phyloP scores from a whole-genome alignment of 2,329 filamentous ascomycete genomes.

The Neopestalotiopsis clavispora region DNA sequence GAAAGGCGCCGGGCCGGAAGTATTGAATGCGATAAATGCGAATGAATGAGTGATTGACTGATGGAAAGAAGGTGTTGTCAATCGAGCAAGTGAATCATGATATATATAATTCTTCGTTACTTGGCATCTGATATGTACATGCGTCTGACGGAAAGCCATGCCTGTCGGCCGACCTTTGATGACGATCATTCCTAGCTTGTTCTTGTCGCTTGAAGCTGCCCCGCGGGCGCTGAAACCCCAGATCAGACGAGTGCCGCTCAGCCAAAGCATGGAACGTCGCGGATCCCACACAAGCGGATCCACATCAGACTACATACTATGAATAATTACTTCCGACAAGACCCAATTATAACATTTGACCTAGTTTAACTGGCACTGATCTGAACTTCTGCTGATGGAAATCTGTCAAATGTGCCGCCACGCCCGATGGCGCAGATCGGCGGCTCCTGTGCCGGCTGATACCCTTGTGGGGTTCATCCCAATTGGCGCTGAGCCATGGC shows the following conservation, averaged over 20 bases:
- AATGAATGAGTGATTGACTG: constrained; percentile 6
- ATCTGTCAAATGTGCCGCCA: neutral
- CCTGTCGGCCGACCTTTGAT: neutral
- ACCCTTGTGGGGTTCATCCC: neutral
- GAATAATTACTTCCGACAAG: neutral
- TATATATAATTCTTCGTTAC: neutral
- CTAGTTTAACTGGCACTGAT: neutral
- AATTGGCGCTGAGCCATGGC: neutral
- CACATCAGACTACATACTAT: neutral
- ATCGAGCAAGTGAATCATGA: neutral
- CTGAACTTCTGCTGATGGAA: neutral
- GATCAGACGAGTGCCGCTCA: constrained; percentile 12
- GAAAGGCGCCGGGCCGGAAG: constrained; percentile 15
- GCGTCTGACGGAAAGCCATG: neutral
- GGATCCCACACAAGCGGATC: constrained; percentile 12
- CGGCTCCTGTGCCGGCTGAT: neutral
- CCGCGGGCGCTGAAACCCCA: constrained; percentile 12
- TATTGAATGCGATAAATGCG: neutral
- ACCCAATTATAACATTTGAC: neutral
- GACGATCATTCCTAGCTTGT: neutral
- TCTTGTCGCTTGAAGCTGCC: neutral
- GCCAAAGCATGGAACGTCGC: constrained; percentile 15
- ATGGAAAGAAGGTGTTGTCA: neutral
- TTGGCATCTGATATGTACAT: neutral
- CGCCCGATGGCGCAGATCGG: neutral